Base-by-base conservation (phyloP, 2,329 filamentous ascomycete genomes). In the Massarina eburnea region DNA sequence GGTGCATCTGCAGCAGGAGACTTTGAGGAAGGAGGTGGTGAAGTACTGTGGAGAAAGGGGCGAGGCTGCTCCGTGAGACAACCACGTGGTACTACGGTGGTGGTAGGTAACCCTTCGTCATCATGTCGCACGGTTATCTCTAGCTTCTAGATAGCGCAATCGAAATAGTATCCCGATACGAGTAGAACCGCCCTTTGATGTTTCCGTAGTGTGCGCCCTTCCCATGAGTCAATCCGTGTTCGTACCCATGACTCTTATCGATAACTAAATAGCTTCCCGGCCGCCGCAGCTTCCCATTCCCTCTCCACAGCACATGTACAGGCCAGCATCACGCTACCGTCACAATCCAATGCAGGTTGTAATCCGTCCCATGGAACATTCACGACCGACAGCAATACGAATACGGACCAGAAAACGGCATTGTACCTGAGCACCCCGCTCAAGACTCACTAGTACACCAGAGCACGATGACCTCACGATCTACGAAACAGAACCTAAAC, bases 11-110 rank as follows among this genome's bases (percentile, higher is more conserved):
- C 86, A 90, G 75, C 78, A 78, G 48, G 80, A 83, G 42, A 86
- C 79, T 46, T 68, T 91, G 61, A 74, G 75, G 49, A 89, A 86
- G 74, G 88, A 91, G 73, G 88, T 91, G 6, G 80, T 79, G 49
- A 88, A 85, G 73, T 91, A 88, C 66, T 89, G 86, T 58, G 74
- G 75, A 35, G 85, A 88, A 71, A 75, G 85, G 51, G 72, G 66
- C n/a, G 71, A 71, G 39, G 51, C 57, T 18, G 62, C 58, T 19
- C 55, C 60, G 2, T 69, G 44, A 57, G 34, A 36, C 29, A 15
- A 18, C 14, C 32, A 34, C 32, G 8, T 12, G 27, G 12, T 4
- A 9, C 27, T n/a, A n/a, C n/a, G n/a, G n/a, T n/a, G n/a, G n/a
- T n/a, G n/a, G n/a, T n/a, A n/a, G n/a, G n/a, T n/a, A n/a, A n/a